These are phyloP conservation scores for Coelastrella sp. DNA, from an alignment of 139 green algal genomes.

Conservation along the genomic window DNA sequence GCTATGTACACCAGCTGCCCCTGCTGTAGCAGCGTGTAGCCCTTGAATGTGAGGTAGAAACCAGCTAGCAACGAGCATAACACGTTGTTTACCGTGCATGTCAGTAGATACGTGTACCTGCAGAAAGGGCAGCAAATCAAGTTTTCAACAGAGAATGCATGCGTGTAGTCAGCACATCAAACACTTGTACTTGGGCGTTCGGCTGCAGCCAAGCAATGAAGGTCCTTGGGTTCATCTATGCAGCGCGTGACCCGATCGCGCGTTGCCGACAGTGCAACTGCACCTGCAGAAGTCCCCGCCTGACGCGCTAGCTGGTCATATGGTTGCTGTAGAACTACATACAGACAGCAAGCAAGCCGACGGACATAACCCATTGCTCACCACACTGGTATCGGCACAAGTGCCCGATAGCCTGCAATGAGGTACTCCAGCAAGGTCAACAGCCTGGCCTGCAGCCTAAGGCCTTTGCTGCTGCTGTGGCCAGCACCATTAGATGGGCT, in stretches of 20 bases:
- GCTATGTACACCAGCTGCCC: conserved; percentile 52
- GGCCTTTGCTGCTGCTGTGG: conserved; percentile 47
- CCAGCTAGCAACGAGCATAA: conserved; percentile 55
- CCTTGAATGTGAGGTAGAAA: conserved; percentile 78
- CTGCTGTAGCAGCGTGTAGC: conserved; percentile 47
- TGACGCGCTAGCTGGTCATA: not conserved
- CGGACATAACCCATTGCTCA: conserved; percentile 40
- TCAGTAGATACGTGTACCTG: conserved; percentile 65
- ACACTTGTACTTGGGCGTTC: too few relatives aligned
- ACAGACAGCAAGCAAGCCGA: too few relatives aligned
- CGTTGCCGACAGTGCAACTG: too few relatives aligned
- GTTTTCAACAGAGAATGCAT: too few relatives aligned
- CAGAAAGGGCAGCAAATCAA: not conserved
- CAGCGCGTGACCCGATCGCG: too few relatives aligned
- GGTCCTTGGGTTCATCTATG: too few relatives aligned
- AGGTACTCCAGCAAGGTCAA: conserved; percentile 72
- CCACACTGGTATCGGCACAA: conserved; percentile 74
- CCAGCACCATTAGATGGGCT: not conserved
- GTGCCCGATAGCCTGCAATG: conserved; percentile 56
- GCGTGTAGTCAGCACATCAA: too few relatives aligned
- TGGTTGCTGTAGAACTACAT: too few relatives aligned
- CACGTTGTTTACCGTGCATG: conserved; percentile 46
- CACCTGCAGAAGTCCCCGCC: too few relatives aligned
- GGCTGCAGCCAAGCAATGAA: too few relatives aligned
- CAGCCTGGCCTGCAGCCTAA: conserved; percentile 50